phyloP scores from a whole-genome alignment of 768 basidiomycete species.

The Gymnopilus junonius region DNA sequence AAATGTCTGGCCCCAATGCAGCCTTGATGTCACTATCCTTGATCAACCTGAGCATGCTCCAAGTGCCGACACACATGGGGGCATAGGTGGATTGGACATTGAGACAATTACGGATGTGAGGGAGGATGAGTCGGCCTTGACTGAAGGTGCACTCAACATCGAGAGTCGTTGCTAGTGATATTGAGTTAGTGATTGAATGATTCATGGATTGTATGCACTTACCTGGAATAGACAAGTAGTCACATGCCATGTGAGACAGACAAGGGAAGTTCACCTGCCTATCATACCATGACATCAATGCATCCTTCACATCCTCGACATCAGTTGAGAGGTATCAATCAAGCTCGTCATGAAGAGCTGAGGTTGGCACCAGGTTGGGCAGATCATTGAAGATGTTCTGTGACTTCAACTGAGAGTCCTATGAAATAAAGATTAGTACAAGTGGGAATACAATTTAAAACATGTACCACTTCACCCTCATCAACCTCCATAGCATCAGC shows the following conservation, averaged over 20 bases:
- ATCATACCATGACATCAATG: conserved; percentile 36
- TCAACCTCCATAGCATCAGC: too few species aligned
- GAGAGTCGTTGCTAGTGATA: not conserved
- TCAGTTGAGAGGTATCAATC: conserved; percentile 32
- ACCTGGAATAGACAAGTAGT: not conserved
- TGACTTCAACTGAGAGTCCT: not conserved
- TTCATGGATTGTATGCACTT: too few species aligned
- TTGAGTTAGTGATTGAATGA: not conserved
- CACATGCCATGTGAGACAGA: conserved; percentile 31
- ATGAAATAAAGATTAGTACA: too few species aligned
- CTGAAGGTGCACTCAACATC: not conserved
- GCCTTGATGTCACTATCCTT: not conserved
- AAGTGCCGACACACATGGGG: not conserved
- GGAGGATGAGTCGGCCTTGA: not conserved
- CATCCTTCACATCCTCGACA: conserved; percentile 18
- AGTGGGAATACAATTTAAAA: too few species aligned
- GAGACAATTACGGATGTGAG: not conserved
- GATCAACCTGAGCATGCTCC: not conserved
- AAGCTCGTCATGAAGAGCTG: conserved; percentile 27
- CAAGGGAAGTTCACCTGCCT: conserved; percentile 22
- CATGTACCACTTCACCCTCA: too few species aligned
- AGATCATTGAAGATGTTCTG: conserved; percentile 37
- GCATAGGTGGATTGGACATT: not conserved
- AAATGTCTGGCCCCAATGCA: too few species aligned
- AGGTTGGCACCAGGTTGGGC: conserved; percentile 22